Evolutionary conservation across 768 basidiomycete species (phyloP).

Genomic region (Lentinula raphanica): DNA sequence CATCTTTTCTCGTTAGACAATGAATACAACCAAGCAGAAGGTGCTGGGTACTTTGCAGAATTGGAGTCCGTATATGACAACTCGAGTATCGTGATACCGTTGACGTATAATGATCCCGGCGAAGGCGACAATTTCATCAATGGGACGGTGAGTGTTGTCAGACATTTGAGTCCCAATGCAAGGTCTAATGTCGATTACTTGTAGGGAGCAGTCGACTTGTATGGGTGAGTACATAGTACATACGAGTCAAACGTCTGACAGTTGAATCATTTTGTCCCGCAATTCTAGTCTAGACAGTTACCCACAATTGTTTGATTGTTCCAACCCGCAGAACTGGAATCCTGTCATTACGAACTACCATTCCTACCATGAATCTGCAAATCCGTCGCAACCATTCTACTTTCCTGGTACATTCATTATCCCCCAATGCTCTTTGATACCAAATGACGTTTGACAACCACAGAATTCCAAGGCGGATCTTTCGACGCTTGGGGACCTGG

Average conservation of each 20-base stretch:
- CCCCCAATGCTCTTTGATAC: too few species aligned
- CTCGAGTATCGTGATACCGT: conserved; percentile 58
- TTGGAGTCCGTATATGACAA: conserved; percentile 51
- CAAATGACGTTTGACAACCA: not conserved
- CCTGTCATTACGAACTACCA: conserved; percentile 62
- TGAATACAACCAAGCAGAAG: conserved; percentile 57
- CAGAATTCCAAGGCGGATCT: conserved; percentile 65
- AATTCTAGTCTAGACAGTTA: conserved; percentile 55
- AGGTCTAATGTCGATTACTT: not conserved
- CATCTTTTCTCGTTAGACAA: conserved; percentile 64
- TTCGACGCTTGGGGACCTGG: conserved; percentile 80
- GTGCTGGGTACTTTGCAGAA: conserved; percentile 54
- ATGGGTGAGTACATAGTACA: conserved; percentile 41
- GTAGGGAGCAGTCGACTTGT: conserved; percentile 70
- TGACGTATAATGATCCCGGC: conserved; percentile 72
- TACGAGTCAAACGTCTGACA: not conserved
- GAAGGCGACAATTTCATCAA: conserved; percentile 58
- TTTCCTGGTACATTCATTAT: conserved; percentile 49
- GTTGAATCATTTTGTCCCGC: not conserved
- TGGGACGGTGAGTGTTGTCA: conserved; percentile 51
- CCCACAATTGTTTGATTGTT: conserved; percentile 79
- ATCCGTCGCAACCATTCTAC: conserved; percentile 60
- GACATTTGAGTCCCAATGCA: not conserved
- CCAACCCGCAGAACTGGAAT: conserved; percentile 61
- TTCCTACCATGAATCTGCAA: conserved; percentile 49